These are phyloP conservation scores for Pythium oligandrum DNA, from an alignment of 352 stramenopile species.

Conservation along the genomic window DNA sequence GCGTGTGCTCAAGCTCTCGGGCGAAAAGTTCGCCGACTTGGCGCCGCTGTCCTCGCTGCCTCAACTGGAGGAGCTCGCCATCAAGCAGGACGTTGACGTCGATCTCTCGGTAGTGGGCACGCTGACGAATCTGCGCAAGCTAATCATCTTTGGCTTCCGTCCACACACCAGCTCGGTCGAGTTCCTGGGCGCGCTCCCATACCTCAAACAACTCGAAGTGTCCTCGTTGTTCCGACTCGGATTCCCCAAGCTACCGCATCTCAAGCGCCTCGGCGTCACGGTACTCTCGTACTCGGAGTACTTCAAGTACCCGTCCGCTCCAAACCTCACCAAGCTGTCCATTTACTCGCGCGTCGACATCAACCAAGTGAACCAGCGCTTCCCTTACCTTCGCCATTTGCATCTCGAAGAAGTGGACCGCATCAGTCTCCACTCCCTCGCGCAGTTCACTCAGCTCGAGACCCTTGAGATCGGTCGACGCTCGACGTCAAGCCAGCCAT, in stretches of 20 bases:
- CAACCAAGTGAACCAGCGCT: conserved; percentile 12
- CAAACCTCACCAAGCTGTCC: conserved; percentile 6
- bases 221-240: conserved; percentile 20
- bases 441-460: conserved; percentile 19
- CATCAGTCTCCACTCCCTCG: conserved; percentile 13
- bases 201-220: conserved; percentile 15
- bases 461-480: conserved; percentile 16
- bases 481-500: not conserved
- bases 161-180: conserved; percentile 15
- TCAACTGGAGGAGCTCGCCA: conserved; percentile 13
- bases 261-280: conserved; percentile 11
- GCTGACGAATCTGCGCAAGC: conserved; percentile 11
- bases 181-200: conserved; percentile 12
- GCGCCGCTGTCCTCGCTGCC: conserved; percentile 3
- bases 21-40: conserved; percentile 19
- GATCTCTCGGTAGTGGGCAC: conserved; percentile 13
- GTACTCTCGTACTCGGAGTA: conserved; percentile 25
- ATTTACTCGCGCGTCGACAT: conserved; percentile 14
- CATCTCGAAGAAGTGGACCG: conserved; percentile 20
- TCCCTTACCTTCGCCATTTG: conserved; percentile 9
- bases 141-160: conserved; percentile 18
- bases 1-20: conserved; percentile 15
- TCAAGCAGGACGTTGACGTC: conserved; percentile 24
- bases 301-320: conserved; percentile 21
- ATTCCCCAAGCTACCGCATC: conserved; percentile 9